Evolutionary conservation across 1,284 basidiomycete species (phyloP), one percentile per base, ranked within the genome.

Genomic region (Ganoderma resinaceum): DNA sequence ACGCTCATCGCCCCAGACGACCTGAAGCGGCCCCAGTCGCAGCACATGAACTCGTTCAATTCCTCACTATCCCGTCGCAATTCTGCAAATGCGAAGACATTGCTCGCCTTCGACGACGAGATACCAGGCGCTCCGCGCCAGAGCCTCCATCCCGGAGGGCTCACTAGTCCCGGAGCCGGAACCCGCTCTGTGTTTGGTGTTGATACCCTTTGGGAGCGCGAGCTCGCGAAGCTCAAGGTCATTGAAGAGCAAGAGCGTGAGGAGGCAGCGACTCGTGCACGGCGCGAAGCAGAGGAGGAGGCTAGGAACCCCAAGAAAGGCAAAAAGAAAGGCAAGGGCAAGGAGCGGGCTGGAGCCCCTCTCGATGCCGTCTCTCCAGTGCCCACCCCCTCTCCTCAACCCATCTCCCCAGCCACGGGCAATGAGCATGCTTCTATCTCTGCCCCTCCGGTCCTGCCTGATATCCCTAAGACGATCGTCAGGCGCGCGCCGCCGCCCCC

Each of bases 121-220:
- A 82, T 76, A 20, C 76, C 75, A 2, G 76, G 76, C 0, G 76
- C 74, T 0, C 76, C 74, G 3, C 73, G 72, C 43, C 69, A 67
- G 33, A 65, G 62, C 38, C 66, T 69, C 20, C 70, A 65, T 52
- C 67, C 65, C 26, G 75, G 72, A 23, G 68, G 83, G 23, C 52
- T 55, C 23, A 77, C 23, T 23, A 12, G 65, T 33, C 35, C 52
- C 1, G 61, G 55, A 8, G 60, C 23, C n/a, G n/a, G 82, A 2
- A 84, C 83, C 62, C 87, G 86, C 66, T 94, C 93, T 31, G 93
- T 94, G n/a, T 95, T 95, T 75, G 93, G 93, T 4, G 89, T 91
- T 7, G 93, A 95, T 77, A 92, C 89, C 3, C 75, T 95, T 8
- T 95, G 93, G 93, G 91, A 94, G 75, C 84, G 88, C 40, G 93